These are phyloP conservation scores for Melocanna baccifera DNA, from an alignment of 176 grass and related monocot genomes.

Conservation along the genomic window DNA sequence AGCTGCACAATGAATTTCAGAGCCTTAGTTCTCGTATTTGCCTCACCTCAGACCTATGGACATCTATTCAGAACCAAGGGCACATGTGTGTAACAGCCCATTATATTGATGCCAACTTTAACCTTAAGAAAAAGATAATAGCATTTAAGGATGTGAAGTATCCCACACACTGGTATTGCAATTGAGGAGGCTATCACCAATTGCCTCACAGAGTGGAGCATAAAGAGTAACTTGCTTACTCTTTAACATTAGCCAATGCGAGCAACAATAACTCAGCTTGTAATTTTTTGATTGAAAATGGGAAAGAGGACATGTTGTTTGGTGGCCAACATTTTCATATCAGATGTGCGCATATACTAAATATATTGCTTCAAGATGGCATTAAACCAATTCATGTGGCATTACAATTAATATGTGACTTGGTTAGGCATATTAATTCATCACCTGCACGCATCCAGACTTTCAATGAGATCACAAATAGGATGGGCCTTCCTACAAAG, in stretches of 20 bases:
- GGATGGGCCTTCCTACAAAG: background rate
- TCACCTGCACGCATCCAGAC: background rate
- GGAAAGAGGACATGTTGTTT: background rate
- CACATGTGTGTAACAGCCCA: background rate
- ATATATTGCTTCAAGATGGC: background rate
- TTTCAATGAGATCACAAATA: background rate
- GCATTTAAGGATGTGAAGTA: no score
- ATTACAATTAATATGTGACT: background rate
- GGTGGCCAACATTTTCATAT: background rate
- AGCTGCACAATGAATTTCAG: no score
- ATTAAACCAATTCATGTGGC: background rate
- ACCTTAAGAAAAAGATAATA: background rate
- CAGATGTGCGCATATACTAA: background rate
- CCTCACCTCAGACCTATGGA: background rate
- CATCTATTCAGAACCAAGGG: background rate
- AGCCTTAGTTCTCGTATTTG: background rate
- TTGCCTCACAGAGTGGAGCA: background rate
- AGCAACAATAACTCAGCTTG: background rate
- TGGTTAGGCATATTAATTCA: background rate
- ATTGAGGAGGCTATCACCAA: background rate
- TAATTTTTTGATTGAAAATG: background rate
- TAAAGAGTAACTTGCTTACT: background rate
- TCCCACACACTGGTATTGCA: no score
- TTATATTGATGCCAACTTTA: background rate
- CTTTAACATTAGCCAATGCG: background rate